phyloP scores from a whole-genome alignment of 2,329 filamentous ascomycete species.

The Fusarium sp. region DNA sequence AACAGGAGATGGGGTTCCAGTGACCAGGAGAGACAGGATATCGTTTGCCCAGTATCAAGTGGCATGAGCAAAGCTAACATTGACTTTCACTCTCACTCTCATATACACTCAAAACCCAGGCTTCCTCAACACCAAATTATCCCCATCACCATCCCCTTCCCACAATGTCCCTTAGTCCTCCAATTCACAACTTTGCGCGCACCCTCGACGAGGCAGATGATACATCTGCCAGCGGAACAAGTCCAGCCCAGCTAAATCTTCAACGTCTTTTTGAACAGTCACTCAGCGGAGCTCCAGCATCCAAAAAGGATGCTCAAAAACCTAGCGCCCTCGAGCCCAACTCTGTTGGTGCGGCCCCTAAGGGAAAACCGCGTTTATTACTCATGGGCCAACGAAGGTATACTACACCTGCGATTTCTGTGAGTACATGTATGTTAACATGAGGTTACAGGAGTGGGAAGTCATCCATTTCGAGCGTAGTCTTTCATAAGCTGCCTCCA shows the following conservation, averaged over 20 bases:
- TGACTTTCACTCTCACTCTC: not conserved
- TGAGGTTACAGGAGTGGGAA: slow-evolving; percentile 84
- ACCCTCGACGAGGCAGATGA: slow-evolving; percentile 45
- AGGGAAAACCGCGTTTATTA: slow-evolving; percentile 85
- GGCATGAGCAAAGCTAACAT: slow-evolving; percentile 31
- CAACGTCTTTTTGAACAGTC: slow-evolving; percentile 74
- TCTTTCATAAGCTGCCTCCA: slow-evolving; percentile 98
- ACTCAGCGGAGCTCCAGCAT: slow-evolving; percentile 63
- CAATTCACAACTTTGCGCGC: slow-evolving; percentile 46
- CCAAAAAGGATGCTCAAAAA: slow-evolving; percentile 63
- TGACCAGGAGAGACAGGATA: not conserved
- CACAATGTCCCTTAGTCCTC: slow-evolving; percentile 54
- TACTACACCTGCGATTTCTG: slow-evolving; percentile 39
- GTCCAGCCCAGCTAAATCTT: slow-evolving; percentile 73
- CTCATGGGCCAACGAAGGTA: slow-evolving; percentile 97
- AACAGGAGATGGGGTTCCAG: slow-evolving; percentile 5
- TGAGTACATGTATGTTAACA: slow-evolving; percentile 11
- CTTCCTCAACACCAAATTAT: slow-evolving; percentile 23
- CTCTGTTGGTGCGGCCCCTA: slow-evolving; percentile 61
- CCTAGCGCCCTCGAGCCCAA: slow-evolving; percentile 57
- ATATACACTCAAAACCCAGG: not conserved
- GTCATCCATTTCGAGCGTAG: slow-evolving; percentile 97
- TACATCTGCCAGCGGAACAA: slow-evolving; percentile 58
- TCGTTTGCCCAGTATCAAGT: slow-evolving; percentile 36
- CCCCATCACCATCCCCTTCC: not conserved